Evolutionary conservation across 805 yeast species (phyloP), one percentile per base, ranked within the genome.

Genomic region (Diddensiella caesifluorescens): DNA sequence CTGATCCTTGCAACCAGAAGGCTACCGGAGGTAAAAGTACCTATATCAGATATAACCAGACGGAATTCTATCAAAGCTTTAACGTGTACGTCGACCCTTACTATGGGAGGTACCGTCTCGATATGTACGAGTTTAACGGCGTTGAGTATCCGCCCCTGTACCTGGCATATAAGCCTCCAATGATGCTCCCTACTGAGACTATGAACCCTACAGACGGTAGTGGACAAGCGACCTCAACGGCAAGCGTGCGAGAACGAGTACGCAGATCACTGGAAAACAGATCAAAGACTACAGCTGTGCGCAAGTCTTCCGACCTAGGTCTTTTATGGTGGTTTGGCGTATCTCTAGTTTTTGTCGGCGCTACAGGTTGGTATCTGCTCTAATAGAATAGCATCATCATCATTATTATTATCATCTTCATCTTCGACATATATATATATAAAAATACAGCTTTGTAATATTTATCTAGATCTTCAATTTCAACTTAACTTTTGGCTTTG

Each of bases 141-240:
- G 62, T 84, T 13, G 78, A 78, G 34, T 64, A 83, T 70, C 90
- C 87, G 51, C 97, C 98, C 0, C 63, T 92, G 55, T 92, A 87
- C 63, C 72, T 92, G 61, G 95, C 94, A 2, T 92, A 89, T 68
- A 75, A 75, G 54, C 98, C 98, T 4, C 94, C 98, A 6, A 73
- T 83, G 75, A 92, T 92, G 98, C 75, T 92, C 46, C 98, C 98
- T 18, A 92, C 97, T 0, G 65, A 61, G 40, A 89, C 97, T 0
- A 67, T 92, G 71, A 90, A 89, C 63, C 98, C 98, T 18, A 84
- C 95, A 2, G 68, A 69, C 5, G 42, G 37, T 44, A 46, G 42
- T 31, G 47, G 35, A 38, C 25, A 30, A 13, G 22, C 52, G n/a
- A 41, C 50, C 4, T 27, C 46, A 13, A 40, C 40, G 15, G 16